Base-by-base conservation (phyloP, 352 stramenopile genomes). In the Phytophthora colocasiae region DNA sequence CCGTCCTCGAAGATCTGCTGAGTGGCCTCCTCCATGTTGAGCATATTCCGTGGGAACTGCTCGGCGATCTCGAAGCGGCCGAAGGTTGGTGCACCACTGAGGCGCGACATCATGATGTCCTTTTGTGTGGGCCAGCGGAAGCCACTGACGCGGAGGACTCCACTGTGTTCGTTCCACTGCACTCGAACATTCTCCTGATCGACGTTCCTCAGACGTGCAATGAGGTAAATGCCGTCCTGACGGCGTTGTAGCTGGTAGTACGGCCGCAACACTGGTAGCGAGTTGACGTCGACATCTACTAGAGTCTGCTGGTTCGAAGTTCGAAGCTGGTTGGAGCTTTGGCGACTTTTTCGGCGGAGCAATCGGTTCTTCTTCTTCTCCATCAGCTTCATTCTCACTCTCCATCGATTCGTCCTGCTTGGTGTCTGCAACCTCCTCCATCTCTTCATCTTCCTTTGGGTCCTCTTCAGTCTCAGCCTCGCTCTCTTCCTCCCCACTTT, bases 11-110 rank as follows among this genome's bases (percentile, higher is more conserved):
- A 48, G 6, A 91, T 46, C 40, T 82, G 69, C 60, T 88, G 80
- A 10, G 78, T 81, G n/a, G 79, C 77, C 17, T 83, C 66, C 26
- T 88, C 73, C 62, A 89, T 73, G 62, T 78, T 72, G 27, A 87
- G 51, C 52, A 76, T 58, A 39, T 78, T 71, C 43, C 57, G 40
- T 31, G 77, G 77, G 52, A 90, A 80, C 29, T 77, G 75, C 70
- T 91, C 73, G 12, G 48, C 53, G 54, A 92, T 89, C 45, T 90
- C 78, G 24, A 92, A 92, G 58, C 81, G 83, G 27, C 83, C 81
- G 39, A 88, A 90, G 2, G 79, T 88, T 19, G 83, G 79, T 4
- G 71, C 46, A 14, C 79, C 81, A 24, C 71, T 89, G 27, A 89
- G 79, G 7, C 69, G 69, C 4, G 83, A 83, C 57, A 90, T 64